Percentiles rank a stretch among this genome's conserved stretches.
phyloP scores from a whole-genome alignment of 2,329 filamentous ascomycete species.

The Hypocreales sp. region DNA sequence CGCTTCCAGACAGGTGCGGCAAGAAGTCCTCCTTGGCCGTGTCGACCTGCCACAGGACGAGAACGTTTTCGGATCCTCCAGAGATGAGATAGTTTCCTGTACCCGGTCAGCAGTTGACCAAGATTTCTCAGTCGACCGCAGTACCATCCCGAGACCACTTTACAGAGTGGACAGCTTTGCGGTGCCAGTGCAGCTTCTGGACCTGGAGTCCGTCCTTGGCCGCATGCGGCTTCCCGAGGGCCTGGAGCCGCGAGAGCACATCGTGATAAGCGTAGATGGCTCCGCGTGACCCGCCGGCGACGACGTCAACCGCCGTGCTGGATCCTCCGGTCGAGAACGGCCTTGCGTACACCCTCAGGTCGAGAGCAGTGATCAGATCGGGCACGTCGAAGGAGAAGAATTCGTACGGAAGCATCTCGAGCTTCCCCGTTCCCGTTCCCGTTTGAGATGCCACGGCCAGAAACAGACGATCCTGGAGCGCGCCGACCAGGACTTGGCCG shows the following conservation, averaged over 20 bases:
- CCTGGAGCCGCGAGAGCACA: slow-evolving; percentile 42
- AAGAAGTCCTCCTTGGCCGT: slow-evolving; percentile 70
- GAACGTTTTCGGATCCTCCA: slow-evolving; percentile 74
- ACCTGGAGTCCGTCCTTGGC: slow-evolving; percentile 35
- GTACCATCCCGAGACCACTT: slow-evolving; percentile 88
- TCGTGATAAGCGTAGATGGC: slow-evolving; percentile 72
- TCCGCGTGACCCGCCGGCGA: slow-evolving; percentile 62
- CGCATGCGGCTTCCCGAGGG: slow-evolving; percentile 19
- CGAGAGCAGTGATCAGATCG: slow-evolving; percentile 51
- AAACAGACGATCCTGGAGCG: slow-evolving; percentile 20
- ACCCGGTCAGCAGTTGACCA: slow-evolving; percentile 13
- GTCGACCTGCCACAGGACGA: slow-evolving; percentile 88
- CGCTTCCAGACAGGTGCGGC: slow-evolving; percentile 75
- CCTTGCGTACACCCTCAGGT: slow-evolving; percentile 33
- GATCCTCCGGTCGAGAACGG: slow-evolving; percentile 7
- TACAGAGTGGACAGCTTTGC: slow-evolving; percentile 63
- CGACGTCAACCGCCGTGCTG: slow-evolving; percentile 47
- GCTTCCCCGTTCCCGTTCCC: too few species aligned
- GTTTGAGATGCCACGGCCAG: slow-evolving; percentile 13
- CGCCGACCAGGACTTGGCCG: slow-evolving; percentile 38
- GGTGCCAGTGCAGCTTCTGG: slow-evolving; percentile 80
- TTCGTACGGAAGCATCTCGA: slow-evolving; percentile 33
- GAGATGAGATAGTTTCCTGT: slow-evolving; percentile 86
- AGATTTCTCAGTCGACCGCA: not conserved
- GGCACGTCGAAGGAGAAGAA: slow-evolving; percentile 43